Evolutionary conservation across 1,284 basidiomycete genomes (phyloP).

Genomic region (Trichosporon coremiiforme): DNA sequence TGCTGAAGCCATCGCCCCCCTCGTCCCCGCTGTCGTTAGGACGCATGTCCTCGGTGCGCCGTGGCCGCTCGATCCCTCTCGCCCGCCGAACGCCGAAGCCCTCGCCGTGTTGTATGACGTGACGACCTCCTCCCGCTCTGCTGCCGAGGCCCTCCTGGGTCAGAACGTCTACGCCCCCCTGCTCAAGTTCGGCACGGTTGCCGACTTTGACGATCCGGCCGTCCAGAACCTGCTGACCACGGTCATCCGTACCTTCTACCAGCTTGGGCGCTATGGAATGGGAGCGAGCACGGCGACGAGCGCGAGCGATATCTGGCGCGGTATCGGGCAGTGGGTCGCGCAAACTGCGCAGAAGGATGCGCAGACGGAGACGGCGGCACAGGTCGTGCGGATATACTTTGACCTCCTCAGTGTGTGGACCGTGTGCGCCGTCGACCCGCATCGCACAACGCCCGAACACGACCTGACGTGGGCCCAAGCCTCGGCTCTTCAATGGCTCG

Average conservation of each 20-base stretch:
- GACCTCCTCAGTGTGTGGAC: slow-evolving; percentile 71
- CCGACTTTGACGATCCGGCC: slow-evolving; percentile 56
- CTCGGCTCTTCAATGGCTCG: slow-evolving; percentile 71
- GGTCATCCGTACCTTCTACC: slow-evolving; percentile 68
- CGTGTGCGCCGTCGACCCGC: slow-evolving; percentile 81
- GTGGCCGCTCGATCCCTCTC: slow-evolving; percentile 56
- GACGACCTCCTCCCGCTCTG: slow-evolving; percentile 66
- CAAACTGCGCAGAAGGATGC: neutral
- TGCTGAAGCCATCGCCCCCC: slow-evolving; percentile 62
- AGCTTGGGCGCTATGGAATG: slow-evolving; percentile 75
- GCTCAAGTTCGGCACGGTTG: slow-evolving; percentile 70
- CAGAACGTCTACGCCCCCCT: slow-evolving; percentile 66
- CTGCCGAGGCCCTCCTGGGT: slow-evolving; percentile 63
- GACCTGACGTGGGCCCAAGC: slow-evolving; percentile 89
- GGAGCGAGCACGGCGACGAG: slow-evolving; percentile 58
- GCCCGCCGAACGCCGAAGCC: slow-evolving; percentile 58
- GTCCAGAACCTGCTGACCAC: slow-evolving; percentile 61
- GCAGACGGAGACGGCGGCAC: neutral
- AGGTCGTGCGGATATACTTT: slow-evolving; percentile 57
- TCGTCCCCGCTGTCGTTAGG: slow-evolving; percentile 62
- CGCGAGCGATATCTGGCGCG: slow-evolving; percentile 47
- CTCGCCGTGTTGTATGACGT: slow-evolving; percentile 67
- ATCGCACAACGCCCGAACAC: slow-evolving; percentile 79
- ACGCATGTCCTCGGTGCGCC: slow-evolving; percentile 46
- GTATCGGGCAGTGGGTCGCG: slow-evolving; percentile 40